Evolutionary conservation across 1,139 yeast species (phyloP).

Genomic region (Yamadazyma spencermartinsiae): DNA sequence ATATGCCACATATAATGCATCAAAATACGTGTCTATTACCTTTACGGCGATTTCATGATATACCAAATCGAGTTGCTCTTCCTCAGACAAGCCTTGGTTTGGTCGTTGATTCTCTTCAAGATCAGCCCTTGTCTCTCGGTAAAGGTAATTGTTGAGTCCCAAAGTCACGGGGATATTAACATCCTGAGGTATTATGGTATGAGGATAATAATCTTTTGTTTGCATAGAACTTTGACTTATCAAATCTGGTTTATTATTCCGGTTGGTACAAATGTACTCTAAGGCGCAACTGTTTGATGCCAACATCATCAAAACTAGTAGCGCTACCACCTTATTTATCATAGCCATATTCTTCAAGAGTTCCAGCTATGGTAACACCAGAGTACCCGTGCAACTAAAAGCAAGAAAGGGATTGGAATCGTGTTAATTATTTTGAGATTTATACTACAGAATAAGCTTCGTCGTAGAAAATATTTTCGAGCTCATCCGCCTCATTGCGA

Average conservation of each 20-base stretch:
- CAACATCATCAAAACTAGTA: too few relatives aligned
- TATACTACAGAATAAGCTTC: too few relatives aligned
- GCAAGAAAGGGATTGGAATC: too few relatives aligned
- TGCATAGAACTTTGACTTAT: constrained; percentile 2
- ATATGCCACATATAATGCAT: constrained; percentile 13
- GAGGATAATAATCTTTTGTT: constrained; percentile 14
- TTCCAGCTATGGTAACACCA: neutral
- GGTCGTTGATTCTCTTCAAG: neutral
- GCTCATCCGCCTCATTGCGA: neutral
- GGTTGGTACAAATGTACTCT: constrained; percentile 1
- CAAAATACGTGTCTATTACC: constrained; percentile 12
- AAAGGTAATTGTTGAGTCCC: constrained; percentile 15
- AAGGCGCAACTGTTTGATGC: too few relatives aligned
- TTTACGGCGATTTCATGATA: constrained; percentile 17
- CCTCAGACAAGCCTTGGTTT: neutral
- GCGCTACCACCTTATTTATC: too few relatives aligned
- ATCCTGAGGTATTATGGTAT: constrained; percentile 11
- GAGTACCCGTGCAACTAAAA: neutral
- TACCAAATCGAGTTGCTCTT: constrained; percentile 4
- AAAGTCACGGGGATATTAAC: constrained; percentile 14
- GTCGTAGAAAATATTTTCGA: constrained; percentile 1
- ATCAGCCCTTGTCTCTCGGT: constrained; percentile 3
- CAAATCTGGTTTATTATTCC: neutral
- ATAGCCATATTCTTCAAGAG: too few relatives aligned
- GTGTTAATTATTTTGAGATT: too few relatives aligned